Evolutionary conservation across 208 protist species (phyloP).

Genomic region (Zelonia costaricensis): DNA sequence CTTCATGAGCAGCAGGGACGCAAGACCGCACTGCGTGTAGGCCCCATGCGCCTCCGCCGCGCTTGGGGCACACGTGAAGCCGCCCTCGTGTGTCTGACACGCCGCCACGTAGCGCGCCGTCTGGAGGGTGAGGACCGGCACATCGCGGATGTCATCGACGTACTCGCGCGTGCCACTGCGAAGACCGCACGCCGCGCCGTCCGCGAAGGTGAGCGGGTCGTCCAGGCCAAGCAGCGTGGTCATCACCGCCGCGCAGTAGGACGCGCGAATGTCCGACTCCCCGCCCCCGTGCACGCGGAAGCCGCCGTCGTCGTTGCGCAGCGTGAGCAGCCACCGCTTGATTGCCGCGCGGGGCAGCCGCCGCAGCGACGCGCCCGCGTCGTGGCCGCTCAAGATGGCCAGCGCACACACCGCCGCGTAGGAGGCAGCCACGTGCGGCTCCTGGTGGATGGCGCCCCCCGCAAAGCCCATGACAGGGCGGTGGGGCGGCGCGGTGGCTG

Average conservation of each 20-base stretch:
- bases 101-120: constrained; percentile 63
- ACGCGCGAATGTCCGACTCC: constrained; percentile 87
- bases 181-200: not conserved
- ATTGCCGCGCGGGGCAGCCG: constrained; percentile 73
- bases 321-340: constrained; percentile 81
- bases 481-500: constrained; percentile 3
- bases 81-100: constrained; percentile 94
- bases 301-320: constrained; percentile 75
- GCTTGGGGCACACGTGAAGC: constrained; percentile 68
- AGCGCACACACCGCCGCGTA: constrained; percentile 87
- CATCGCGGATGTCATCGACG: constrained; percentile 30
- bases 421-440: constrained; percentile 79
- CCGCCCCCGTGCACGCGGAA: constrained; percentile 87
- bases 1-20: constrained; percentile 69
- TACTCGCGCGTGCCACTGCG: constrained; percentile 10
- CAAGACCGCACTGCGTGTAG: constrained; percentile 92
- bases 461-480: constrained; percentile 80
- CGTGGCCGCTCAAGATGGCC: constrained; percentile 46
- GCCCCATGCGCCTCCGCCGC: constrained; percentile 90
- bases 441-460: constrained; percentile 69
- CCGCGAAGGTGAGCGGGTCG: constrained; percentile 40
- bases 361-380: constrained; percentile 23
- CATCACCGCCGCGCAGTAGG: constrained; percentile 87
- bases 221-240: constrained; percentile 68
- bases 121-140: constrained; percentile 41